Evolutionary conservation across 192 early-diverging fungal genomes (phyloP), one percentile per base, ranked within the genome.

Genomic region (Paraglomus brasilianum): DNA sequence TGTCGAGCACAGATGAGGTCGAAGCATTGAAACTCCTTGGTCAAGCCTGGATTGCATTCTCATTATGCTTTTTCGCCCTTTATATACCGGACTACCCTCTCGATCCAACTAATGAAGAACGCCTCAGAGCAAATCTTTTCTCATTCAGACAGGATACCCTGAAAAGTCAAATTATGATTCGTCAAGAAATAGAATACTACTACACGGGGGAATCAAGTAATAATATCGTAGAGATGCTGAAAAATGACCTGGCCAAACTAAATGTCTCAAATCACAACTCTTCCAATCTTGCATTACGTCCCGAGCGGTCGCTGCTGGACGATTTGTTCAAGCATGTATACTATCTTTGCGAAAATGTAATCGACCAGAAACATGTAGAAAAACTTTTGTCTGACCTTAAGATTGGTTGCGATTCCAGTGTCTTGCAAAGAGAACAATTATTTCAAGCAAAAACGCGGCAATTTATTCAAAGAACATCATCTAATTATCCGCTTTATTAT

Each of bases 31-130:
- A 17, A 10, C 30, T 22, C 8, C 78, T 36, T 24, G 88, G 87
- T 38, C 81, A 82, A 72, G 77, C 86, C 0, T 87, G 88, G 77
- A 74, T 89, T 5, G 75, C 74, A 30, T 68, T 87, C 8, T 83
- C 83, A 0, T 45, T 90, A 9, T 76, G 85, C 1, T 83, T 94
- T 72, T 66, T 95, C 57, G 72, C 75, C 7, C 73, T 85, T 1
- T 93, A 94, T 49, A 77, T 98, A 30, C 96, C 96, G 5, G 74
- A 84, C 30, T 85, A 91, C 22, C 86, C 92, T 0, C 79, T 92
- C 19, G 96, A 98, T 77, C 95, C 96, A 3, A 94, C 92, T 5
- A 81, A 89, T 5, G 86, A 86, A 65, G 82, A 91, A 0, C 82
- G 84, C 19, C 75, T 88, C 9, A 87, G 85, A 72, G 81, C 89